Percentiles rank a stretch among this genome's conserved stretches.
These are phyloP conservation scores for Suillus subaureus DNA, from an alignment of 768 basidiomycete species.

Conservation along the genomic window DNA sequence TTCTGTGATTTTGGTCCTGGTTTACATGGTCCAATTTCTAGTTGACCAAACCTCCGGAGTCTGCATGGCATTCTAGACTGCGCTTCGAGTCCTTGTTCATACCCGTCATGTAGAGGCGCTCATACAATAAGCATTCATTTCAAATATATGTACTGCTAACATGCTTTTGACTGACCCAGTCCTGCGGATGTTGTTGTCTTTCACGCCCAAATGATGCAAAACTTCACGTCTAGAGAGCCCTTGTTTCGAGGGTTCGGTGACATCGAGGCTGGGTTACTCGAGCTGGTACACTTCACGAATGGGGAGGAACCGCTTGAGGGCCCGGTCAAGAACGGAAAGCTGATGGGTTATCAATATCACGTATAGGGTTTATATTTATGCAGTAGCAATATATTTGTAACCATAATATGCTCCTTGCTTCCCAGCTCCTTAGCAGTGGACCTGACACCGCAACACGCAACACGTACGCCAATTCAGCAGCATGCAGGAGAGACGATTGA, in stretches of 20 bases:
- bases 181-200: neutral
- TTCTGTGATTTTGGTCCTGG: neutral
- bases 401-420: neutral
- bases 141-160: neutral
- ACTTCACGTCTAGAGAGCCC: constrained; percentile 37
- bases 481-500: neutral
- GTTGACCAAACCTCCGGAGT: neutral
- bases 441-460: neutral
- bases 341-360: constrained; percentile 37
- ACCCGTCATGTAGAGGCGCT: neutral
- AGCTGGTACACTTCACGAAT: constrained; percentile 44
- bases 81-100: neutral
- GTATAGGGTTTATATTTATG: constrained; percentile 1
- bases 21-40: neutral
- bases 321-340: constrained; percentile 63
- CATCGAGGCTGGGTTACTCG: constrained; percentile 35
- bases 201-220: constrained; percentile 44
- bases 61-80: neutral
- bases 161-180: neutral
- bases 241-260: constrained; percentile 40
- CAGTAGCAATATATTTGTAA: neutral
- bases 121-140: neutral
- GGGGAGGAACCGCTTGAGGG: constrained; percentile 45
- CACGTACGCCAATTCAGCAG: neutral
- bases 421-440: neutral